Percentiles rank a stretch among this genome's conserved stretches.
Conservation (phyloP, 2,329 filamentous ascomycete species). For the Aspergillus felis region DNA sequence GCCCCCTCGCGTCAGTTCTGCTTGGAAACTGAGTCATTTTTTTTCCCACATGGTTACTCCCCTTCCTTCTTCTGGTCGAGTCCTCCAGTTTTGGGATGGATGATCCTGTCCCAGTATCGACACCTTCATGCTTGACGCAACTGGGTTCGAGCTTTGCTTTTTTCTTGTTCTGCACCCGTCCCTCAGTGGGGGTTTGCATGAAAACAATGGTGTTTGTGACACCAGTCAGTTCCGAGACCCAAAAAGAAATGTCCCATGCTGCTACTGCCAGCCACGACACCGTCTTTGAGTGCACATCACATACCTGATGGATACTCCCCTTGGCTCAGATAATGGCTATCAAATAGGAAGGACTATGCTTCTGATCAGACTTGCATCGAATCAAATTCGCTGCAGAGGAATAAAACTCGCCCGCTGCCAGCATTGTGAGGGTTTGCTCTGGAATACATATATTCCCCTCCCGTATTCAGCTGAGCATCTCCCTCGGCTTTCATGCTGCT, state of each 20-base stretch:
- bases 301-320: not conserved
- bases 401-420: not conserved
- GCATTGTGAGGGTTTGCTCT: not conserved
- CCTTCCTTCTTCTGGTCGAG: not conserved
- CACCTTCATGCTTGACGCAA: not conserved
- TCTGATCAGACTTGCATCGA: not conserved
- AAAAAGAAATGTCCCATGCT: not conserved
- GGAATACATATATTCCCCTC: not conserved
- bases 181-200: not conserved
- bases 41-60: not conserved
- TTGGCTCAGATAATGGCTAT: not conserved
- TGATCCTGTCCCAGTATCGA: not conserved
- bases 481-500: constrained; percentile 4
- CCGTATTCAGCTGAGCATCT: not conserved
- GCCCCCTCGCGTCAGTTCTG: not conserved
- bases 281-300: not conserved
- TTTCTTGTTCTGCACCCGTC: not conserved
- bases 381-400: not conserved
- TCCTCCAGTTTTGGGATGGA: not conserved
- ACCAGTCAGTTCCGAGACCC: not conserved
- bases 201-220: not conserved
- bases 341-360: not conserved
- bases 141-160: not conserved
- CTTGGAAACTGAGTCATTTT: constrained; percentile 1
- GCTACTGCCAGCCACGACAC: not conserved